Conservation (phyloP, 345 rosid genomes). For the Chamaenerion angustifolium region DNA sequence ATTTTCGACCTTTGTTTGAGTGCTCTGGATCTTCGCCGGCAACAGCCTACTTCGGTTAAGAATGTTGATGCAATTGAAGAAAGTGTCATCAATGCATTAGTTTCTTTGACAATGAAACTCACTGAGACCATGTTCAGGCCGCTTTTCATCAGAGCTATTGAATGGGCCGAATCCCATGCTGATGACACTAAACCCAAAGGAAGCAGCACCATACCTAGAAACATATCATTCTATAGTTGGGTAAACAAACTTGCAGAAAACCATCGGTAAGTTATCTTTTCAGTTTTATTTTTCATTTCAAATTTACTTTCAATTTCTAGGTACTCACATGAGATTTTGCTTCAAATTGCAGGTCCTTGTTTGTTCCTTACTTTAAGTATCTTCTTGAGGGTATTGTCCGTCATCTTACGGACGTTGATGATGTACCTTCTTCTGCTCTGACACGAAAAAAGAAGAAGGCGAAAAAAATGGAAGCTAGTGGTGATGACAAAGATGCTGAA, state of each 20-base stretch:
- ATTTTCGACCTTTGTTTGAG: constrained; percentile 73
- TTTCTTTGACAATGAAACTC: constrained; percentile 74
- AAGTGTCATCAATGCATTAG: constrained; percentile 46
- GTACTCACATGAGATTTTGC: not conserved
- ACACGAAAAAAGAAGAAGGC: constrained; percentile 69
- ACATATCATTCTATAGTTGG: constrained; percentile 62
- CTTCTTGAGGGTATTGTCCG: constrained; percentile 49
- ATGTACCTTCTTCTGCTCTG: constrained; percentile 18
- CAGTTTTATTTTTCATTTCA: not conserved
- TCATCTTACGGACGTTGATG: constrained; percentile 40
- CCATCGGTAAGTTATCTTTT: constrained; percentile 45
- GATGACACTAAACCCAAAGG: constrained; percentile 28
- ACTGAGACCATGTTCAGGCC: constrained; percentile 93
- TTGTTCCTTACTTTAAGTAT: constrained; percentile 83
- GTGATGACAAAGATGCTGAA: constrained; percentile 11
- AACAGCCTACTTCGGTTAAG: constrained; percentile 37
- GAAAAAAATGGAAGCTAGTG: constrained; percentile 36
- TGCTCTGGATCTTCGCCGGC: constrained; percentile 78
- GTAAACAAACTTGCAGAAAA: constrained; percentile 68
- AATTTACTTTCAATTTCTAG: not conserved
- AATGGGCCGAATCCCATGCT: constrained; percentile 65
- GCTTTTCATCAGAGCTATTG: constrained; percentile 61
- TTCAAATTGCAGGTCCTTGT: constrained; percentile 46
- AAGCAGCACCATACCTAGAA: constrained; percentile 38
- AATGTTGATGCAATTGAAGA: constrained; percentile 52